Evolutionary conservation across 495 filamentous ascomycete species (phyloP).

Genomic region (Paragyromitra xinjiangensis): DNA sequence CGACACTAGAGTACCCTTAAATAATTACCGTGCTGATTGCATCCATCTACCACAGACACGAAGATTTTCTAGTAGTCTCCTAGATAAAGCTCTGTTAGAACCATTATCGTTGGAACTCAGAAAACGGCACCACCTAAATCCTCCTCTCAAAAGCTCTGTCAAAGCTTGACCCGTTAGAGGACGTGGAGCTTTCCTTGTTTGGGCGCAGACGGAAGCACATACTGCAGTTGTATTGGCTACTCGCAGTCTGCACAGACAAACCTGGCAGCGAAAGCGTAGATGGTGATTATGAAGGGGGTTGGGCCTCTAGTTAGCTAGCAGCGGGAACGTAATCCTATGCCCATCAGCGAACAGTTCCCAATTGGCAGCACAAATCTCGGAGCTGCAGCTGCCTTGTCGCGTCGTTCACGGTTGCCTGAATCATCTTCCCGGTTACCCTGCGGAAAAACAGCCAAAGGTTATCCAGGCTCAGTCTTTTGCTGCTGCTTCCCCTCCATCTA

Average conservation of each 20-base stretch:
- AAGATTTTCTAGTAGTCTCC: neutral
- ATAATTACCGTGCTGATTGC: neutral
- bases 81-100: neutral
- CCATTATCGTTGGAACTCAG: neutral
- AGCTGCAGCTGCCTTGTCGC: constrained; percentile 24
- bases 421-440: constrained; percentile 40
- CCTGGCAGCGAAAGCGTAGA: constrained; percentile 15
- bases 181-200: constrained; percentile 32
- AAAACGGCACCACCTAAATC: neutral
- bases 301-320: constrained; percentile 11
- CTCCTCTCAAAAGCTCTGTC: constrained; percentile 9
- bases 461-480: constrained; percentile 37
- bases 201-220: constrained; percentile 31
- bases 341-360: constrained; percentile 7
- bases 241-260: constrained; percentile 13
- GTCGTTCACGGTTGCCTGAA: constrained; percentile 48
- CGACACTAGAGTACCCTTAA: neutral
- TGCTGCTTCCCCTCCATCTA: constrained; percentile 53
- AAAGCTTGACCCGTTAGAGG: constrained; percentile 14
- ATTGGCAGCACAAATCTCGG: constrained; percentile 16
- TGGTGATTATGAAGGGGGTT: constrained; percentile 29
- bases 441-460: constrained; percentile 26
- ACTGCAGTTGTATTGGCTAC: constrained; percentile 12
- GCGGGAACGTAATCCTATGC: neutral
- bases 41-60: neutral